These are phyloP conservation scores for Dactylonectria estremocensis DNA, from an alignment of 2,329 filamentous ascomycete genomes.

Conservation along the genomic window DNA sequence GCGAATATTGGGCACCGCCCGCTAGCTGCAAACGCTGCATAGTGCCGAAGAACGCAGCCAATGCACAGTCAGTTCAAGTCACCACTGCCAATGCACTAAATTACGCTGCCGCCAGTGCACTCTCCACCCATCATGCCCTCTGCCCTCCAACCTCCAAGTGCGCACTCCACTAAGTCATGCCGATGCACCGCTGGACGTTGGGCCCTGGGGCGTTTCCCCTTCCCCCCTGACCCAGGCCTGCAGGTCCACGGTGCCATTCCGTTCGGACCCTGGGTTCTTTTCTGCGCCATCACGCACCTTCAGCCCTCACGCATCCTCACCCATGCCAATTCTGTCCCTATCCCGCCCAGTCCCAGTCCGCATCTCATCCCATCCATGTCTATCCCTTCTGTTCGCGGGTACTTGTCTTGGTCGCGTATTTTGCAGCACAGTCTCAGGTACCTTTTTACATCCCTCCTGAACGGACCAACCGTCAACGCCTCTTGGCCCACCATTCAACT, in stretches of 20 bases:
- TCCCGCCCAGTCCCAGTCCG: background rate
- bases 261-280: background rate
- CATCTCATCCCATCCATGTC: too few species aligned
- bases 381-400: too few species aligned
- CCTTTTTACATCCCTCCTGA: constrained; percentile 12
- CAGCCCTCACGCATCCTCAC: background rate
- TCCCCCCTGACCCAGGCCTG: background rate
- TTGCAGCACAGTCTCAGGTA: background rate
- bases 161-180: background rate
- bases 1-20: too few species aligned
- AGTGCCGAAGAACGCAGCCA: too few species aligned
- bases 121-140: too few species aligned
- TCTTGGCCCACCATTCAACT: too few species aligned
- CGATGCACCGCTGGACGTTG: background rate
- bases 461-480: constrained; percentile 8
- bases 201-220: background rate
- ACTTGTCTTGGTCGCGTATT: too few species aligned
- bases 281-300: background rate
- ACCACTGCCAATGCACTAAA: background rate
- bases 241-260: constrained; percentile 5
- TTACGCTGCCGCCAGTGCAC: background rate
- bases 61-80: background rate
- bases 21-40: too few species aligned
- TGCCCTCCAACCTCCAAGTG: too few species aligned
- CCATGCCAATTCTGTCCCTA: too few species aligned